Conservation (phyloP, 371 early-diverging fungal species). For the Mortierella sp. region DNA sequence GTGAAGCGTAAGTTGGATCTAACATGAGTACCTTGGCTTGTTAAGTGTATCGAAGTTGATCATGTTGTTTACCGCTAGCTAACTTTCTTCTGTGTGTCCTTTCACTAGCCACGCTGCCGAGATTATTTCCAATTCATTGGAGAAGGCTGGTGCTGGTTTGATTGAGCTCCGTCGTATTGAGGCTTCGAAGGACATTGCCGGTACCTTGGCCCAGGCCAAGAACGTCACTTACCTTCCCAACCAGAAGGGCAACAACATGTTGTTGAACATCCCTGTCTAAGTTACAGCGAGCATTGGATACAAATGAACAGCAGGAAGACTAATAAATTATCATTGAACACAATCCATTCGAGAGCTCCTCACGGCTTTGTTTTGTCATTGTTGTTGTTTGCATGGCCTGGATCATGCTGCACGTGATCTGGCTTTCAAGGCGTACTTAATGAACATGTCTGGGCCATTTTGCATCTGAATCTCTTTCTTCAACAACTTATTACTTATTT, state of each 20-base stretch:
- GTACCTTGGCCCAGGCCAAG: conserved; percentile 83
- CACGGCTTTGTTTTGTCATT: not conserved
- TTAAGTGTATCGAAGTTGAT: not conserved
- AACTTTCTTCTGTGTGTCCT: not conserved
- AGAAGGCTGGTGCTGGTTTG: conserved; percentile 93
- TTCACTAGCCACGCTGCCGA: conserved; percentile 82
- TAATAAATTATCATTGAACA: not conserved
- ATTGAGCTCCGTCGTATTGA: conserved; percentile 98
- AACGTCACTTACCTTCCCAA: conserved; percentile 96
- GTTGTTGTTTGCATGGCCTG: not conserved
- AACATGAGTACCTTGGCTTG: not conserved
- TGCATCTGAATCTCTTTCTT: conserved; percentile 5
- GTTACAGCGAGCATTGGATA: conserved; percentile 73
- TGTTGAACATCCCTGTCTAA: conserved; percentile 58
- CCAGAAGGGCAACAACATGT: conserved; percentile 59
- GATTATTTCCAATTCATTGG: conserved; percentile 87
- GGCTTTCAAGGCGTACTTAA: not conserved
- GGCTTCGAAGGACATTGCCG: conserved; percentile 97
- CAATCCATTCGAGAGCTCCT: not conserved
- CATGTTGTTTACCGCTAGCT: not conserved
- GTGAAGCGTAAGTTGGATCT: conserved; percentile 81
- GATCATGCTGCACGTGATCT: not conserved
- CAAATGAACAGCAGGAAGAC: conserved; percentile 68
- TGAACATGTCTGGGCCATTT: not conserved
- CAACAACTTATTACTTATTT: conserved; percentile 5